These are phyloP conservation scores for Globisporangium yorkense DNA, from an alignment of 352 stramenopile genomes.

Conservation along the genomic window DNA sequence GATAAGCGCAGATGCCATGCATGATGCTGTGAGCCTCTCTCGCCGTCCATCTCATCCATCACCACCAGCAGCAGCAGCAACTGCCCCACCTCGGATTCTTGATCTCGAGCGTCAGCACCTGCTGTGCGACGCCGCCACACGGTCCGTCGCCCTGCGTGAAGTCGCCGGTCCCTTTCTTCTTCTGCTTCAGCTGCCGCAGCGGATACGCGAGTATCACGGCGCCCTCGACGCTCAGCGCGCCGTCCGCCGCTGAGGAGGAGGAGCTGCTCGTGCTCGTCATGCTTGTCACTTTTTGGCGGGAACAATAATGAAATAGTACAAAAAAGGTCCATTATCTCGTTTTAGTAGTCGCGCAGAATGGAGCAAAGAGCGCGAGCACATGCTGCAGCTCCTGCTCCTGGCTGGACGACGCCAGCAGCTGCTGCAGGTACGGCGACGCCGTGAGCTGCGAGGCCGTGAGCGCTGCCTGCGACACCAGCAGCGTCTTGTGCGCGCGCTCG, in stretches of 20 bases:
- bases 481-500: constrained; percentile 25
- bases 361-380: constrained; percentile 31
- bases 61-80: background rate
- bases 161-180: constrained; percentile 6
- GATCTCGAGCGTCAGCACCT: constrained; percentile 45
- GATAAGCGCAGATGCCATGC: constrained; percentile 6
- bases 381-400: constrained; percentile 47
- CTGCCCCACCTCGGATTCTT: constrained; percentile 21
- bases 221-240: constrained; percentile 25
- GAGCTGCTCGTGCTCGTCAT: background rate
- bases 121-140: constrained; percentile 44
- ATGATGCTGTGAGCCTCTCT: background rate
- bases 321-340: background rate
- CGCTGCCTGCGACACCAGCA: constrained; percentile 29
- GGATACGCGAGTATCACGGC: constrained; percentile 56
- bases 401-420: constrained; percentile 35
- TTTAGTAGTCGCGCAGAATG: constrained; percentile 12
- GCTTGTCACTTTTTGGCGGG: background rate
- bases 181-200: constrained; percentile 26
- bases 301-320: background rate
- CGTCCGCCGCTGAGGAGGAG: background rate
- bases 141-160: constrained; percentile 58
- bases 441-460: constrained; percentile 46
- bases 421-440: constrained; percentile 56
- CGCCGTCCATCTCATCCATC: background rate